Evolutionary conservation across 768 basidiomycete species (phyloP).

Genomic region (Solioccasus polychromus): DNA sequence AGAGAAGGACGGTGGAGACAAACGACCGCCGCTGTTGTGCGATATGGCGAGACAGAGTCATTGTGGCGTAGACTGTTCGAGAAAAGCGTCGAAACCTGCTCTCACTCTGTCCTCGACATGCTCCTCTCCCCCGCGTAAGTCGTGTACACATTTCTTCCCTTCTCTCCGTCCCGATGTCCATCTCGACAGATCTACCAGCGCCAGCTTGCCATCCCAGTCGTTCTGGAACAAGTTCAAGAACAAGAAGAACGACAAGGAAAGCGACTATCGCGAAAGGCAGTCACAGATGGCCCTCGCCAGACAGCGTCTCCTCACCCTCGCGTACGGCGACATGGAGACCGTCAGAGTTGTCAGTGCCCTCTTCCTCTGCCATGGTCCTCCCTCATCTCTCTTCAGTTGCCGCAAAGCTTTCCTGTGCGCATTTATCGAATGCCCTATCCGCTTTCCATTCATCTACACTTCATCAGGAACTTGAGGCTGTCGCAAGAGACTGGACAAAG

Average conservation of each 20-base stretch:
- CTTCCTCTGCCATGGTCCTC: constrained; percentile 1
- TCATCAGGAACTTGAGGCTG: constrained; percentile 70
- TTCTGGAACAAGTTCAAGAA: constrained; percentile 70
- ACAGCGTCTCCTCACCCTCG: constrained; percentile 76
- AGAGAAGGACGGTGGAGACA: constrained; percentile 56
- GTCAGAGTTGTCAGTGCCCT: constrained; percentile 53
- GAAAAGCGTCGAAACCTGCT: constrained; percentile 49
- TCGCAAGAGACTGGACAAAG: constrained; percentile 83
- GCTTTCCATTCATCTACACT: constrained; percentile 4
- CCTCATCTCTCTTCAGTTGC: constrained; percentile 47
- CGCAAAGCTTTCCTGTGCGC: constrained; percentile 60
- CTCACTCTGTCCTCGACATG: constrained; percentile 51
- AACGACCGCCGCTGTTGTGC: constrained; percentile 31
- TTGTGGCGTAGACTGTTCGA: neutral
- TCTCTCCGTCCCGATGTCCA: constrained; percentile 35
- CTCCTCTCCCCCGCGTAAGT: constrained; percentile 79
- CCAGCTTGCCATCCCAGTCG: constrained; percentile 49
- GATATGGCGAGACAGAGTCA: constrained; percentile 2
- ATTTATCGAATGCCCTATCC: neutral
- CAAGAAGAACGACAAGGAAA: constrained; percentile 58
- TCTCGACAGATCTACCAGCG: constrained; percentile 60
- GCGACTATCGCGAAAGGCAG: constrained; percentile 51
- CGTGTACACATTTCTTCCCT: constrained; percentile 17
- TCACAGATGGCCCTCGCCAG: constrained; percentile 68
- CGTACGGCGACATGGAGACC: constrained; percentile 84